A percentile compares a stretch with the other conserved stretches of the same genome.
Evolutionary conservation across 2,329 filamentous ascomycete species (phyloP).

Genomic region (Talaromyces sp.): DNA sequence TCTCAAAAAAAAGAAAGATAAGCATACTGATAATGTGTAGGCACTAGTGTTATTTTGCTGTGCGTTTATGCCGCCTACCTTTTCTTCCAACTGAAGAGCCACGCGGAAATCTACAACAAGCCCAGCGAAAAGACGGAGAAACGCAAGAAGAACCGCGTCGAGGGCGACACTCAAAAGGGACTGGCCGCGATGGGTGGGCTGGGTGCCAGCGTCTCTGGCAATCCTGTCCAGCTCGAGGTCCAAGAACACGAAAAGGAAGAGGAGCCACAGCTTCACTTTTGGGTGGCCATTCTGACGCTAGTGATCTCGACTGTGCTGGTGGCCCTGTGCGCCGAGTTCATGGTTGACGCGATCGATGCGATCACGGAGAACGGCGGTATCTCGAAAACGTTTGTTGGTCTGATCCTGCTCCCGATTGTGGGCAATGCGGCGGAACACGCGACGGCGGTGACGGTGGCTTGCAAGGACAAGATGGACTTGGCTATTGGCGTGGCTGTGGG

Average conservation of each 20-base stretch:
- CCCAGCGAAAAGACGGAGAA: conserved; percentile 74
- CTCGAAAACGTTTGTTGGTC: conserved; percentile 58
- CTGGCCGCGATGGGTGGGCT: conserved; percentile 53
- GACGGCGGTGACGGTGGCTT: conserved; percentile 57
- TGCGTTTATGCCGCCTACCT: conserved; percentile 80
- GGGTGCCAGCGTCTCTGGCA: conserved; percentile 46
- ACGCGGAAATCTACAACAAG: conserved; percentile 72
- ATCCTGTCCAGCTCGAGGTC: conserved; percentile 44
- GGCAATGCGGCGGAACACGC: conserved; percentile 64
- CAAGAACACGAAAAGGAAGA: conserved; percentile 45
- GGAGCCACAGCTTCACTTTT: conserved; percentile 67
- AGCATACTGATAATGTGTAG: conserved; percentile 12
- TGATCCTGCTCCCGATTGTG: conserved; percentile 62
- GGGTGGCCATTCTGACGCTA: conserved; percentile 69
- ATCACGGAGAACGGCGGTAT: conserved; percentile 46
- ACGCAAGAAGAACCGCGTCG: conserved; percentile 35
- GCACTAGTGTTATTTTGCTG: conserved; percentile 70
- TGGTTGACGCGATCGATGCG: conserved; percentile 57
- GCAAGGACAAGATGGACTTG: conserved; percentile 67
- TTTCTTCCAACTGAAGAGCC: conserved; percentile 86
- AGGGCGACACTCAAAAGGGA: conserved; percentile 47
- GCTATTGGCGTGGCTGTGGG: conserved; percentile 63
- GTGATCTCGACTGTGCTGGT: conserved; percentile 71
- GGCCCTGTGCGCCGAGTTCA: conserved; percentile 68
- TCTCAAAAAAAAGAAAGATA: background rate